Evolutionary conservation across 768 basidiomycete species (phyloP).

Genomic region (Hemileccinum rubropunctum): DNA sequence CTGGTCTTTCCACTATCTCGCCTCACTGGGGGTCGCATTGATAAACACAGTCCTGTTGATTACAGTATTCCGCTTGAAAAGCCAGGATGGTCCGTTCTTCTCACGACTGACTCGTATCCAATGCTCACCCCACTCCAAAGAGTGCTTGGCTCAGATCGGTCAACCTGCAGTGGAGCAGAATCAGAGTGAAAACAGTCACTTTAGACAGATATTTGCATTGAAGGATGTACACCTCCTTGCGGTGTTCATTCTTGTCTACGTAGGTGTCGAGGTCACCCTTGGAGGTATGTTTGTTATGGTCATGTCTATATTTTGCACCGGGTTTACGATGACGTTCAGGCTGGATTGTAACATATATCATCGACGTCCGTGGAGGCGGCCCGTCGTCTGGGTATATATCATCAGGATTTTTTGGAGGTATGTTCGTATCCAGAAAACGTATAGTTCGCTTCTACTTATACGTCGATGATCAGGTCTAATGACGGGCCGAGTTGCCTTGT

Average conservation of each 20-base stretch:
- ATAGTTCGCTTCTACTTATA: background rate
- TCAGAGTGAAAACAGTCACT: conserved; percentile 34
- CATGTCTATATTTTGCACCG: background rate
- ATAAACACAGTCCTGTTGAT: conserved; percentile 52
- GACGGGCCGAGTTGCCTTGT: conserved; percentile 50
- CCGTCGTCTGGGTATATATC: conserved; percentile 49
- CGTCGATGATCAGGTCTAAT: conserved; percentile 44
- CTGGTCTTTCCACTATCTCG: conserved; percentile 81
- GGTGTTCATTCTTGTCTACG: conserved; percentile 62
- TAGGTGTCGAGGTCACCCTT: conserved; percentile 61
- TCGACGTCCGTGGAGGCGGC: conserved; percentile 43
- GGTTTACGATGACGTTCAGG: conserved; percentile 34
- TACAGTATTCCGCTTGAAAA: conserved; percentile 63
- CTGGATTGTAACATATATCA: conserved; percentile 68
- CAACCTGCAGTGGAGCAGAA: conserved; percentile 39
- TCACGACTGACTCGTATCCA: background rate
- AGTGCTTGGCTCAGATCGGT: conserved; percentile 53
- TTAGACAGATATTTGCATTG: conserved; percentile 50
- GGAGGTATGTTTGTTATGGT: conserved; percentile 30
- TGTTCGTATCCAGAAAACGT: background rate
- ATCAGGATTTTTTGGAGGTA: conserved; percentile 57
- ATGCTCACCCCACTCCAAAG: conserved; percentile 30
- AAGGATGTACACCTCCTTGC: conserved; percentile 61
- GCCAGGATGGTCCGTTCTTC: conserved; percentile 56
- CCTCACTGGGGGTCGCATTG: conserved; percentile 64